Evolutionary conservation across 208 protist species (phyloP).

Genomic region (Trichomonas vaginalis): DNA sequence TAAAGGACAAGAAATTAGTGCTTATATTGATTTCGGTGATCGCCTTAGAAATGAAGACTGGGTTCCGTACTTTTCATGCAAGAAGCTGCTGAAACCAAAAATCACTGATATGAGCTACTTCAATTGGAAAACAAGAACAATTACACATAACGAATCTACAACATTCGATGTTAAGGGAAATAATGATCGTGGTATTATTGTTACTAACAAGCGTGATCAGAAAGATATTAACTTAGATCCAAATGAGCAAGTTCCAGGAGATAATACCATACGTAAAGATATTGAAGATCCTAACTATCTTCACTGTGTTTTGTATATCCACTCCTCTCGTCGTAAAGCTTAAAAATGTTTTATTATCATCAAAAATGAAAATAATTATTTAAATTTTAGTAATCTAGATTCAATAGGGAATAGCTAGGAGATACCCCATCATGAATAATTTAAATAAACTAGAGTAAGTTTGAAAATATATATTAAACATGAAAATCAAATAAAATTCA

Average conservation of each 20-base stretch:
- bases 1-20: slow-evolving; percentile 79
- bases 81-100: slow-evolving; percentile 68
- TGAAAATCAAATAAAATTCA: no score
- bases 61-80: slow-evolving; percentile 42
- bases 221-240: slow-evolving; percentile 2
- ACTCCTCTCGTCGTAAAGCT: not conserved
- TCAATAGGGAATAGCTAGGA: no score
- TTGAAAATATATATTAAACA: no score
- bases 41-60: slow-evolving; percentile 69
- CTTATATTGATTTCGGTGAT: slow-evolving; percentile 89
- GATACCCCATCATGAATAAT: no score
- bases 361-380: no score
- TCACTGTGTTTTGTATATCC: not conserved
- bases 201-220: not conserved
- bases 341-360: not conserved
- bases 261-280: slow-evolving; percentile 8
- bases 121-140: slow-evolving; percentile 85
- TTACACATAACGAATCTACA: not conserved
- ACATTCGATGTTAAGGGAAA: not conserved
- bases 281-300: slow-evolving; percentile 18
- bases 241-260: not conserved
- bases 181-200: not conserved
- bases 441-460: no score
- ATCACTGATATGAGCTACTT: slow-evolving; percentile 84
- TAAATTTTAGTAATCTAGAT: no score